phyloP scores from a whole-genome alignment of 108 stramenopile species.

The Nitzschia putrida region DNA sequence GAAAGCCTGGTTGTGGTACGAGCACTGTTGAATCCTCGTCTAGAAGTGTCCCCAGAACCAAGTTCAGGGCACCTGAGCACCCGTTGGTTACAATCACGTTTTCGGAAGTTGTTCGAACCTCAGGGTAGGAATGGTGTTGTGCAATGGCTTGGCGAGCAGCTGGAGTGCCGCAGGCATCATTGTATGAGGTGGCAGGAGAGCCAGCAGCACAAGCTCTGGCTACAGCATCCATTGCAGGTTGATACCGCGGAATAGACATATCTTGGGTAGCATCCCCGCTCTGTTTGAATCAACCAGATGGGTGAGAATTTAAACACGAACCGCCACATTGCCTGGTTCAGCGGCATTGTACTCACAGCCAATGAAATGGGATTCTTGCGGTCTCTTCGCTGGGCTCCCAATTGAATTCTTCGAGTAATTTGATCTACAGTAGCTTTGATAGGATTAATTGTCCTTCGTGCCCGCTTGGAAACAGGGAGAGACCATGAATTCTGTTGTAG shows the following conservation, averaged over 20 bases:
- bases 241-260: conserved; percentile 65
- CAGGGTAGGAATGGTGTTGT: conserved; percentile 48
- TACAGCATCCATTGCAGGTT: conserved; percentile 56
- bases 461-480: conserved; percentile 61
- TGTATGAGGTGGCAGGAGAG: conserved; percentile 65
- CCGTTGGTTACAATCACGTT: conserved; percentile 90
- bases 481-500: conserved; percentile 31
- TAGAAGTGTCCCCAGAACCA: conserved; percentile 69
- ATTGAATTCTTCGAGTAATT: conserved; percentile 54
- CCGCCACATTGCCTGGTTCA: no score
- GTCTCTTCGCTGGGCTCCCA: conserved; percentile 51
- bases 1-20: conserved; percentile 90
- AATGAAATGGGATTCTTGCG: conserved; percentile 83
- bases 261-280: conserved; percentile 78
- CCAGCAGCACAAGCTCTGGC: conserved; percentile 35
- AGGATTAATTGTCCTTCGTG: conserved; percentile 77
- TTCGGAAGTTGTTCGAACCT: conserved; percentile 50
- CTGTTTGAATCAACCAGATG: neutral
- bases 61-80: conserved; percentile 88
- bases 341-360: conserved; percentile 54
- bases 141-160: conserved; percentile 84
- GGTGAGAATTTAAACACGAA: neutral
- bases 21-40: conserved; percentile 74
- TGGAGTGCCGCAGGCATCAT: conserved; percentile 73
- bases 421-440: conserved; percentile 87